phyloP scores from a whole-genome alignment of 257 asterid genomes.

The Salvia miltiorrhiza region DNA sequence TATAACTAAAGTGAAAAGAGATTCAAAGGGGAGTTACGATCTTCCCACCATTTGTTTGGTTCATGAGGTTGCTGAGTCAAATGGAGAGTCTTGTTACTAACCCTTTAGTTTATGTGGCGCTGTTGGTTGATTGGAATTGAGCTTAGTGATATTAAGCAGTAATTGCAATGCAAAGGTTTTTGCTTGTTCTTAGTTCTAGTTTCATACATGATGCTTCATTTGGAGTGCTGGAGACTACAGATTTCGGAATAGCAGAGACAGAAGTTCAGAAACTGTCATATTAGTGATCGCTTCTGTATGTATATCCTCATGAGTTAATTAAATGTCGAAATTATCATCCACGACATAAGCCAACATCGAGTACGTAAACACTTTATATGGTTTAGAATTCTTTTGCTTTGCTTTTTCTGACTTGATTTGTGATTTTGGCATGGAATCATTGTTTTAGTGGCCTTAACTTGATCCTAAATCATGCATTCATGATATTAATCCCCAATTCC shows the following conservation, averaged over 20 bases:
- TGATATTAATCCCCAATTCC: not conserved
- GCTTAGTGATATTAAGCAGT: not conserved
- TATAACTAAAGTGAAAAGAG: not conserved
- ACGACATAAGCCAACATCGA: not conserved
- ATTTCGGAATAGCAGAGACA: not conserved
- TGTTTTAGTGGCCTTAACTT: not conserved
- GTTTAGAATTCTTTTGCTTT: not conserved
- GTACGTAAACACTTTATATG: not conserved
- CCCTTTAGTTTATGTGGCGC: not conserved
- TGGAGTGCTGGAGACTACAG: not conserved
- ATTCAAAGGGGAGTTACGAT: not conserved
- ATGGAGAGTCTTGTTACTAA: not conserved
- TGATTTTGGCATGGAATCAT: not conserved
- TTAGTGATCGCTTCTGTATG: not conserved
- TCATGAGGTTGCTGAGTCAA: too few species aligned
- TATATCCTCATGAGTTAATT: not conserved
- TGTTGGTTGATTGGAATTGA: not conserved
- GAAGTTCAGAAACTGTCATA: not conserved
- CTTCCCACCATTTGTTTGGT: not conserved
- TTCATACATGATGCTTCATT: not conserved
- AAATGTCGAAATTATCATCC: not conserved
- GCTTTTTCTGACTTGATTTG: not conserved
- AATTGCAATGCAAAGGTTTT: not conserved
- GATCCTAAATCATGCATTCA: not conserved
- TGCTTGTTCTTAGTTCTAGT: not conserved